Percentiles rank a stretch among this genome's conserved stretches.
phyloP scores from a whole-genome alignment of 345 rosid species.

The Citrus reticulata region DNA sequence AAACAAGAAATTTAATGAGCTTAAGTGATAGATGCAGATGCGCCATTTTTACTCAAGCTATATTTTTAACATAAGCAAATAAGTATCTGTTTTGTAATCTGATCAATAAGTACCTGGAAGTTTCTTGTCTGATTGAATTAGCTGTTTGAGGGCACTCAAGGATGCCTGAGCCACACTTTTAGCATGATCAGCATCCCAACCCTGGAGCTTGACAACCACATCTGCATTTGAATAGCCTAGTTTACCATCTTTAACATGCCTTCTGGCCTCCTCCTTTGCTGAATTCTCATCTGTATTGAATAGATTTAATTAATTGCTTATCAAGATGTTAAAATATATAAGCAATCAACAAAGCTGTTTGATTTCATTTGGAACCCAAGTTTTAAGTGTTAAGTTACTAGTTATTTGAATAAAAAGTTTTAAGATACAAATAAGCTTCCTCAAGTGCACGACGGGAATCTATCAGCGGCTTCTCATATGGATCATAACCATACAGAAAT shows the following conservation, averaged over 20 bases:
- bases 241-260: conserved; percentile 42
- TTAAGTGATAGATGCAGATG: not conserved
- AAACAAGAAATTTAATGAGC: not conserved
- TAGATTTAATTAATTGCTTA: not conserved
- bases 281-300: conserved; percentile 57
- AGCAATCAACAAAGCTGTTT: not conserved
- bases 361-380: not conserved
- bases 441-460: not conserved
- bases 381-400: not conserved
- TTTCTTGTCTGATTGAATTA: conserved; percentile 66
- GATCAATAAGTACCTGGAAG: conserved; percentile 59
- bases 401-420: not conserved
- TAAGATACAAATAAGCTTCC: not conserved
- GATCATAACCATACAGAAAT: not conserved
- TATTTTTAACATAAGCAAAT: not conserved
- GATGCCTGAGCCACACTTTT: conserved; percentile 81
- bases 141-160: conserved; percentile 78
- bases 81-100: too few relatives aligned
- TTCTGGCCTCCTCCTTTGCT: conserved; percentile 74
- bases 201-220: conserved; percentile 82
- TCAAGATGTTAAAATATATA: not conserved
- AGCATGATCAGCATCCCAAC: conserved; percentile 74
- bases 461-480: not conserved
- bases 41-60: not conserved
- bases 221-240: conserved; percentile 79